These are phyloP conservation scores for Saccharomycopsis malanga DNA, from an alignment of 805 yeast species.

Conservation along the genomic window DNA sequence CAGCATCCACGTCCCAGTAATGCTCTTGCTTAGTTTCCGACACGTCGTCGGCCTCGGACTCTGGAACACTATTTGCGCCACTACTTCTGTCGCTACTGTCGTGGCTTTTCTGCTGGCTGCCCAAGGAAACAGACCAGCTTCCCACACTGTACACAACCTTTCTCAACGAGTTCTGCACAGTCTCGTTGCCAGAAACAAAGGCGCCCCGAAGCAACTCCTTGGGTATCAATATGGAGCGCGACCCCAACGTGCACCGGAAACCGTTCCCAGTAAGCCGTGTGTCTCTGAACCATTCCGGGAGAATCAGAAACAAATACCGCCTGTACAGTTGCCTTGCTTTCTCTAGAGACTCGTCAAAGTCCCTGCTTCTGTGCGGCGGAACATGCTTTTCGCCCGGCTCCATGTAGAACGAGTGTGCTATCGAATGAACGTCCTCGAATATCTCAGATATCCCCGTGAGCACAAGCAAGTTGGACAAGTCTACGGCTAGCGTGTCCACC, in stretches of 20 bases:
- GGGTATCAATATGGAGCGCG: slow-evolving; percentile 39
- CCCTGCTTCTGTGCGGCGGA: slow-evolving; percentile 1
- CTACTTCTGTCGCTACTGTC: background rate
- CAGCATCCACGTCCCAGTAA: slow-evolving; percentile 21
- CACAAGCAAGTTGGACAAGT: slow-evolving; percentile 27
- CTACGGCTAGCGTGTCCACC: slow-evolving; percentile 25
- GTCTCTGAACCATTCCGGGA: slow-evolving; percentile 32
- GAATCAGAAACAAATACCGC: slow-evolving; percentile 25
- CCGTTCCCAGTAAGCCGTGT: slow-evolving; percentile 25
- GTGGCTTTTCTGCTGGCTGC: slow-evolving; percentile 19
- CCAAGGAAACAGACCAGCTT: slow-evolving; percentile 26
- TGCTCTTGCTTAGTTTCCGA: slow-evolving; percentile 23
- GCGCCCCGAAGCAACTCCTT: slow-evolving; percentile 33
- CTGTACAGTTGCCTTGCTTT: slow-evolving; percentile 26
- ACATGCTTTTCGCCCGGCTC: slow-evolving; percentile 19
- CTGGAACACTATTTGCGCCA: background rate
- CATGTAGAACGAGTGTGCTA: slow-evolving; percentile 19
- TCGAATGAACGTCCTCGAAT: slow-evolving; percentile 22
- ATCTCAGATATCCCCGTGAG: slow-evolving; percentile 28
- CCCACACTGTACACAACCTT: slow-evolving; percentile 11
- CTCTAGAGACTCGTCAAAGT: background rate
- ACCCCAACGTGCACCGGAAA: slow-evolving; percentile 30
- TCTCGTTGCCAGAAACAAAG: slow-evolving; percentile 31
- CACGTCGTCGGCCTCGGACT: background rate
- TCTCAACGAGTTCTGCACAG: slow-evolving; percentile 5